Evolutionary conservation across 106 monocot species (phyloP), one percentile per base, ranked within the genome.

Genomic region (Narthecium ossifragum): DNA sequence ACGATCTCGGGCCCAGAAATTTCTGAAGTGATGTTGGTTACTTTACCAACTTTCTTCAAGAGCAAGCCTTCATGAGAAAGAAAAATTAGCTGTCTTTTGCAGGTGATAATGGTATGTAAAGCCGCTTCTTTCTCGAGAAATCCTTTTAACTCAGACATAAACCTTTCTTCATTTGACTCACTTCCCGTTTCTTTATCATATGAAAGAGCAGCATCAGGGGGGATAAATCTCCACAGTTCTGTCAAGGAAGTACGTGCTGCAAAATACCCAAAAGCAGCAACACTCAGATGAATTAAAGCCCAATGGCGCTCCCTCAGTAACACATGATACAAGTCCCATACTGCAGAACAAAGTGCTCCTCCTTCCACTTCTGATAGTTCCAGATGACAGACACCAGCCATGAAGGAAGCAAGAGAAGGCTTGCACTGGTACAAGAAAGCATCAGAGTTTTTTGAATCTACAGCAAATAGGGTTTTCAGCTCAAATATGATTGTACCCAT

Each of bases 141-240:
- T 9, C 55, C 67, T 59, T 77, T 90, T 21, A 98, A 68, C 45
- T 91, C 87, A 6, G 61, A 59, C 87, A 99, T 99, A 53, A 91
- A 99, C 13, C 65, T 78, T 37, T 82, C 84, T 38, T 85, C 84
- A 31, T 76, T 67, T 34, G 84, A 47, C 29, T 76, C 63, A 8
- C 46, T 77, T 40, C 98, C 87, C 15, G 78, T 88, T 8, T 69
- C 30, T 21, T 29, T 53, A 62, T 98, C 84, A 64, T 75, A 99
- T 21, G 91, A 81, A 68, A 99, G 87, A 70, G 98, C 84, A 26
- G 98, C 87, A 73, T 91, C 81, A 61, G 39, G 57, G 5, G 98
- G 87, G 69, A 91, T 78, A 65, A 92, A 88, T 63, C 75, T 78
- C 91, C 91, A 99, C 12, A 99, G 73, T 47, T 88, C 65, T 4